Percentiles rank a stretch among this genome's conserved stretches.
Conservation (phyloP, 2,329 filamentous ascomycete species). For the Claviceps fusiformis region DNA sequence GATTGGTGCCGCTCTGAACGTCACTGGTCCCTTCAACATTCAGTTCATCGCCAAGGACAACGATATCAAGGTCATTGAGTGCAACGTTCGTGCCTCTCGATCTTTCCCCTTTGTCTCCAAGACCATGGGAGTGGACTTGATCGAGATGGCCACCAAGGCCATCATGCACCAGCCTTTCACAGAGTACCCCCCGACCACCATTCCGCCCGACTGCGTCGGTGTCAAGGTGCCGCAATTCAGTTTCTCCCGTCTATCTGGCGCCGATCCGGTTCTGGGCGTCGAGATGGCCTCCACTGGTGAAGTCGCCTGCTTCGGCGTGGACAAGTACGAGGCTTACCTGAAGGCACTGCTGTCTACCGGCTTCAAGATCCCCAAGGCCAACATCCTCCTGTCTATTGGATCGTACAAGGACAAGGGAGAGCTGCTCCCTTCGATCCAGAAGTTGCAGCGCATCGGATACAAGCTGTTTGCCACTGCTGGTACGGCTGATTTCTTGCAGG, state of each 20-base stretch:
- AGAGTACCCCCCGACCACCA: conserved; percentile 65
- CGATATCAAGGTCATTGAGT: conserved; percentile 99
- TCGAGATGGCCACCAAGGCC: conserved; percentile 96
- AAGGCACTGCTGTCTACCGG: conserved; percentile 93
- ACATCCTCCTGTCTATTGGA: conserved; percentile 88
- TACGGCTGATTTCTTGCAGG: conserved; percentile 90
- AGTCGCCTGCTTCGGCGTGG: conserved; percentile 87
- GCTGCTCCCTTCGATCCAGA: conserved; percentile 84
- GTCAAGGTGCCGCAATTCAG: conserved; percentile 99
- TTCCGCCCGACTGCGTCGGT: conserved; percentile 74
- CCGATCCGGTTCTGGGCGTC: conserved; percentile 90
- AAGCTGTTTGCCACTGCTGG: conserved; percentile 93
- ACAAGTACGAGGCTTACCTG: conserved; percentile 96
- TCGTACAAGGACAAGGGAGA: conserved; percentile 97
- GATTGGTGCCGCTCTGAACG: conserved; percentile 85
- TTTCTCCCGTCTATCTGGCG: conserved; percentile 91
- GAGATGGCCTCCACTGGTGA: conserved; percentile 99
- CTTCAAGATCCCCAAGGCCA: conserved; percentile 91
- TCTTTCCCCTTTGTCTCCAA: conserved; percentile 98
- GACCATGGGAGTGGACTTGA: conserved; percentile 93
- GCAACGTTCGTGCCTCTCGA: conserved; percentile 89
- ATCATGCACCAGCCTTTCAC: conserved; percentile 76
- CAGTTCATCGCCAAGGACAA: conserved; percentile 99
- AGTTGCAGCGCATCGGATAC: conserved; percentile 81
- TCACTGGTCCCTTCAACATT: conserved; percentile 96